Percentiles rank a stretch among this genome's conserved stretches.
Evolutionary conservation across 2,329 filamentous ascomycete species (phyloP).

Genomic region (Colletotrichum lentis): DNA sequence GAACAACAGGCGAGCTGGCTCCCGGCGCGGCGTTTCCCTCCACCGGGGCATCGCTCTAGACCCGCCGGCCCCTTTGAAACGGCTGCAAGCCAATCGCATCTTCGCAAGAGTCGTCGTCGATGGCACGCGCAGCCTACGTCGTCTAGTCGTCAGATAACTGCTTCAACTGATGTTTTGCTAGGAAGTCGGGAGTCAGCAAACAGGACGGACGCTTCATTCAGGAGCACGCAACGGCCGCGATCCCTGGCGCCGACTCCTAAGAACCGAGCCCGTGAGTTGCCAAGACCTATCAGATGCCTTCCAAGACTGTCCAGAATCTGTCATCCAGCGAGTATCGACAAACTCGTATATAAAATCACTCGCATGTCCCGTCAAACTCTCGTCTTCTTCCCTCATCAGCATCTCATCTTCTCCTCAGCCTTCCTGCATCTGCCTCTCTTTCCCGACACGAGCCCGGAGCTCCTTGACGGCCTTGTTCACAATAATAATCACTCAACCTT

Average conservation of each 20-base stretch:
- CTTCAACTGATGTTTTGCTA: constrained; percentile 35
- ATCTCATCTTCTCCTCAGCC: constrained; percentile 33
- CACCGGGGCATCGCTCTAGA: constrained; percentile 18
- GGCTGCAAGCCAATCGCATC: constrained; percentile 33
- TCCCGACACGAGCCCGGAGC: constrained; percentile 36
- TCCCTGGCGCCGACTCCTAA: constrained; percentile 5
- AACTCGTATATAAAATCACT: constrained; percentile 35
- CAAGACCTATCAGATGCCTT: constrained; percentile 34
- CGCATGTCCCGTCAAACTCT: constrained; percentile 19
- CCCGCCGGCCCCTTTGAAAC: constrained; percentile 34
- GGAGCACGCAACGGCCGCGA: constrained; percentile 4
- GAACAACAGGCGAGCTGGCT: constrained; percentile 19
- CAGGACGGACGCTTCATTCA: constrained; percentile 31
- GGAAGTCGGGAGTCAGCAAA: constrained; percentile 18
- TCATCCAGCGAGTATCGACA: constrained; percentile 34
- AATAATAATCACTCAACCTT: constrained; percentile 17
- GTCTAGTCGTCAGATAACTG: constrained; percentile 33
- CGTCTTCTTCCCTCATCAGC: constrained; percentile 20
- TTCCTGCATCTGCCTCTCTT: constrained; percentile 36
- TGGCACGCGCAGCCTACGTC: constrained; percentile 12
- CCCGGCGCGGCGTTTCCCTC: constrained; percentile 18
- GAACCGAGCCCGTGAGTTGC: constrained; percentile 25
- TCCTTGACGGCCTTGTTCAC: constrained; percentile 22
- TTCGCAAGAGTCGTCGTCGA: constrained; percentile 11
- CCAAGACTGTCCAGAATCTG: constrained; percentile 26